A percentile compares a stretch with the other conserved stretches of the same genome.
These are phyloP conservation scores for Rhizoclosmatium globosum DNA, from an alignment of 192 early-diverging fungal genomes.

Conservation along the genomic window DNA sequence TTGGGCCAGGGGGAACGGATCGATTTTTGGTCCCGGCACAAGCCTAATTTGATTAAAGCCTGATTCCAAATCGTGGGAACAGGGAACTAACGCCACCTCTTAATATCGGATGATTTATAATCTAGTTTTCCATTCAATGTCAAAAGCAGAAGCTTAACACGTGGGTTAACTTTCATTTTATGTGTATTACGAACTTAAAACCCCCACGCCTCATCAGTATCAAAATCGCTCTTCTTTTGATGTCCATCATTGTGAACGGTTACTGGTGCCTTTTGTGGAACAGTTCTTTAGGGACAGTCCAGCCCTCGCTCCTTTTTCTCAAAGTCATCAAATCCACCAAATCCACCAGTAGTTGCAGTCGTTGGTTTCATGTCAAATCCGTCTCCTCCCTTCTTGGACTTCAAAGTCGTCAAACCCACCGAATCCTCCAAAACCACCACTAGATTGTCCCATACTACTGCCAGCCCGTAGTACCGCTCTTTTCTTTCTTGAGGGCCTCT, in stretches of 20 bases:
- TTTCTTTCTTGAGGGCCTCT: slow-evolving; percentile 19
- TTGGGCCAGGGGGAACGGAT: too few relatives aligned
- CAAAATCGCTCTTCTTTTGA: slow-evolving; percentile 33
- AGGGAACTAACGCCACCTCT: too few relatives aligned
- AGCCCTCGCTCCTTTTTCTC: neutral
- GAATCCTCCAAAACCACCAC: slow-evolving; percentile 3
- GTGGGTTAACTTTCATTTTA: too few relatives aligned
- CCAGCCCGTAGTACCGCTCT: neutral
- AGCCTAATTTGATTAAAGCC: too few relatives aligned
- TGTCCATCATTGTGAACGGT: slow-evolving; percentile 3
- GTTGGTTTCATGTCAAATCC: neutral
- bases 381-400: neutral
- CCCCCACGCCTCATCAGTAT: slow-evolving; percentile 35
- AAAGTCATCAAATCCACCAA: slow-evolving; percentile 19
- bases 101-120: too few relatives aligned
- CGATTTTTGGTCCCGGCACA: too few relatives aligned
- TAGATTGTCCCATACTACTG: too few relatives aligned
- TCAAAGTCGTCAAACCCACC: slow-evolving; percentile 15
- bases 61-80: too few relatives aligned
- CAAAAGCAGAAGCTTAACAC: too few relatives aligned
- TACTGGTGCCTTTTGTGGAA: neutral
- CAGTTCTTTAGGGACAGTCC: neutral
- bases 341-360: slow-evolving; percentile 13
- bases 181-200: neutral
- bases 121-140: too few relatives aligned